Percentiles rank a stretch among this genome's conserved stretches.
phyloP scores from a whole-genome alignment of 352 stramenopile species.

The Pythium insidiosum region DNA sequence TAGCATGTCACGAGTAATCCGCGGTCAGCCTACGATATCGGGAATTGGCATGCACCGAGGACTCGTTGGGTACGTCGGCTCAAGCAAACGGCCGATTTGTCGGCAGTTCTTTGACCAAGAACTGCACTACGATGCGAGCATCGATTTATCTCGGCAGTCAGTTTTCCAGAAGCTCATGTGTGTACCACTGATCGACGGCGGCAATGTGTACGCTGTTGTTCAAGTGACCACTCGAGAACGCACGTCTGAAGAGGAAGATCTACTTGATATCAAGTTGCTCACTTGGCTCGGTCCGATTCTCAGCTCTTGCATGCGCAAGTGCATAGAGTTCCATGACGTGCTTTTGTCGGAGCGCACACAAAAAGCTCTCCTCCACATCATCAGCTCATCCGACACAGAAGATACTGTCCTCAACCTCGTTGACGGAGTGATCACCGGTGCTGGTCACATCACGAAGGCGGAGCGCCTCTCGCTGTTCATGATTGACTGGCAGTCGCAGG shows the following conservation, averaged over 20 bases:
- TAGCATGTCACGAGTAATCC: slow-evolving; percentile 67
- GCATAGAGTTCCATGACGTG: slow-evolving; percentile 81
- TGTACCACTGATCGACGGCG: slow-evolving; percentile 65
- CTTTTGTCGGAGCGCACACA: slow-evolving; percentile 77
- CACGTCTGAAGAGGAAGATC: slow-evolving; percentile 34
- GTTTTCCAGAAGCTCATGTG: slow-evolving; percentile 56
- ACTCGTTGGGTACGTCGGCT: slow-evolving; percentile 38
- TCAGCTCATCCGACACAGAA: slow-evolving; percentile 75
- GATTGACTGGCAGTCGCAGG: slow-evolving; percentile 76
- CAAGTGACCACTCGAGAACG: slow-evolving; percentile 43
- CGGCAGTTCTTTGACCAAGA: slow-evolving; percentile 38
- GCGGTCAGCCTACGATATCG: slow-evolving; percentile 35
- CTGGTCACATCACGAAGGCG: slow-evolving; percentile 75
- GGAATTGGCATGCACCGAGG: slow-evolving; percentile 38
- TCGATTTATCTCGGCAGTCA: slow-evolving; percentile 58
- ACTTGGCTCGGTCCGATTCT: slow-evolving; percentile 77
- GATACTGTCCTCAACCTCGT: slow-evolving; percentile 81
- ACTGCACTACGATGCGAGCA: slow-evolving; percentile 41
- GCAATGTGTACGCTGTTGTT: slow-evolving; percentile 72
- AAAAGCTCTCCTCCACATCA: slow-evolving; percentile 79
- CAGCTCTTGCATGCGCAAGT: slow-evolving; percentile 78
- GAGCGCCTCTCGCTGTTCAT: slow-evolving; percentile 75
- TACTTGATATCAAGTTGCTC: slow-evolving; percentile 63
- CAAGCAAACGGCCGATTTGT: slow-evolving; percentile 22
- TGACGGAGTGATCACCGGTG: slow-evolving; percentile 74